A percentile compares a stretch with the other conserved stretches of the same genome.
Evolutionary conservation across 2,329 filamentous ascomycete species (phyloP).

Genomic region (Plenodomus lindquistii): DNA sequence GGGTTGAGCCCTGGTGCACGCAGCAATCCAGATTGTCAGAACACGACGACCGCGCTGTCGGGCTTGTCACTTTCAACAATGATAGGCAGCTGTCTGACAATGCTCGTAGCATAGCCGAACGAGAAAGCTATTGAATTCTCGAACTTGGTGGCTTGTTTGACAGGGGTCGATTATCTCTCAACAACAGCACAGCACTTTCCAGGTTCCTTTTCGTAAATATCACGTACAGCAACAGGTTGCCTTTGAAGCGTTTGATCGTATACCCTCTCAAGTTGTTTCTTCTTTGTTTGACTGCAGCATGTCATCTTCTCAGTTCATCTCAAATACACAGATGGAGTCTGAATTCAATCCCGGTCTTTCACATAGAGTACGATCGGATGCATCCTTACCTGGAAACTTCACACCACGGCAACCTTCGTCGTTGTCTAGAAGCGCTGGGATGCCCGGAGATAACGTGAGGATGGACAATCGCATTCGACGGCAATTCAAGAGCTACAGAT

Average conservation of each 20-base stretch:
- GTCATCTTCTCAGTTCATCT: neutral
- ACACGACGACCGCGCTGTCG: neutral
- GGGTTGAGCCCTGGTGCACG: constrained; percentile 7
- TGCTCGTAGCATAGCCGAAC: neutral
- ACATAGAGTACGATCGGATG: neutral
- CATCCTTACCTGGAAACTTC: neutral
- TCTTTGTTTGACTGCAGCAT: neutral
- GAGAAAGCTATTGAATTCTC: neutral
- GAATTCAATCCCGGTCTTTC: neutral
- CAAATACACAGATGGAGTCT: neutral
- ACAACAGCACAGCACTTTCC: neutral
- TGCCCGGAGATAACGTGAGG: neutral
- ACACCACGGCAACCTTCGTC: neutral
- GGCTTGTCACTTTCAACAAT: neutral
- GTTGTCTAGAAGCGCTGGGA: neutral
- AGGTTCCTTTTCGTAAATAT: neutral
- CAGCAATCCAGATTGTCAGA: constrained; percentile 1
- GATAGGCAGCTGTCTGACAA: neutral
- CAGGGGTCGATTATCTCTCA: neutral
- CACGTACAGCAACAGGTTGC: neutral
- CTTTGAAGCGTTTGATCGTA: neutral
- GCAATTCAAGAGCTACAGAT: constrained; percentile 27
- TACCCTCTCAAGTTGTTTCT: neutral
- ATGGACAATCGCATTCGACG: constrained; percentile 4
- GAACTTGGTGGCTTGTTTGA: neutral